A percentile compares a stretch with the other conserved stretches of the same genome.
These are phyloP conservation scores for Cardiosporidium cionae DNA, from an alignment of 169 alveolate species.

Conservation along the genomic window DNA sequence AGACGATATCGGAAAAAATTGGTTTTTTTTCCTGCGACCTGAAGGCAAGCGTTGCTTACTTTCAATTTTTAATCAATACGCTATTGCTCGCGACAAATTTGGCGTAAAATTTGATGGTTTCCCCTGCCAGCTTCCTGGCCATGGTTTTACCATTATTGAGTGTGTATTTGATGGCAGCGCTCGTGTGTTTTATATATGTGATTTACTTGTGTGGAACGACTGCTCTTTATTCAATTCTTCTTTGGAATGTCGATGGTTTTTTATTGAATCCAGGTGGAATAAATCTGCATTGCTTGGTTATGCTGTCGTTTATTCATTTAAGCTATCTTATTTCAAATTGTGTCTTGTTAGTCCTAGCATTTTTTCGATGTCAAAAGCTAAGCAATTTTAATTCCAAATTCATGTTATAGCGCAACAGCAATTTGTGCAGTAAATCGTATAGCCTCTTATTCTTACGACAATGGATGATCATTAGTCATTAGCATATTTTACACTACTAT, in stretches of 20 bases:
- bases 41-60: constrained; percentile 19
- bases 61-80: not conserved
- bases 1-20: not conserved
- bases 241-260: not conserved
- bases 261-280: not conserved
- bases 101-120: not conserved
- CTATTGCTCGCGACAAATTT: not conserved
- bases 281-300: not conserved
- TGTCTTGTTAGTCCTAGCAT: too few species aligned
- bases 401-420: too few species aligned
- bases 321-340: too few species aligned
- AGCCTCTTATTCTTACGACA: too few species aligned
- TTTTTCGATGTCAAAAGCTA: too few species aligned
- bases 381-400: too few species aligned
- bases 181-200: not conserved
- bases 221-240: not conserved
- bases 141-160: not conserved
- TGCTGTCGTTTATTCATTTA: too few species aligned
- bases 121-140: not conserved
- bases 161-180: not conserved
- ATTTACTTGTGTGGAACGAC: not conserved
- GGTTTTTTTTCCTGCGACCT: constrained; percentile 23
- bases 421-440: too few species aligned
- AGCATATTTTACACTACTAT: too few species aligned
- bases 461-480: too few species aligned